Conservation (phyloP, 2,329 filamentous ascomycete genomes). For the Aspergillus unguis region DNA sequence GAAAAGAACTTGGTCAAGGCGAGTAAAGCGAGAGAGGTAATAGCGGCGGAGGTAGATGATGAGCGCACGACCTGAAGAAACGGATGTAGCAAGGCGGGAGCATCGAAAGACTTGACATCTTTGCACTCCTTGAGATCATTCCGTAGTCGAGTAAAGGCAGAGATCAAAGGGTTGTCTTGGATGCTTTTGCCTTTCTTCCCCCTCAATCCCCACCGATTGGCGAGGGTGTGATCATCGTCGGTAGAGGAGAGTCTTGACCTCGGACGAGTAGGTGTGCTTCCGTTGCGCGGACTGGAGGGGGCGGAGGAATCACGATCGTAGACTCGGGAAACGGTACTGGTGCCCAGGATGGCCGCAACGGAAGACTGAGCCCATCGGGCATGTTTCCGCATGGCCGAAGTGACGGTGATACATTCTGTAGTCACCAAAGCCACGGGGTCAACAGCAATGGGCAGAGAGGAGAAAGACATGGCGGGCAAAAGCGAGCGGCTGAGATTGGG, state of each 20-base stretch:
- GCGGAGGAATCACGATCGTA: conserved; percentile 43
- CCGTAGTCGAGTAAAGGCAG: conserved; percentile 84
- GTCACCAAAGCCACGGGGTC: conserved; percentile 91
- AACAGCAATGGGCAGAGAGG: conserved; percentile 69
- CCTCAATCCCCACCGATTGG: conserved; percentile 86
- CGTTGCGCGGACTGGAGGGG: conserved; percentile 34
- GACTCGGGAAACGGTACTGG: conserved; percentile 51
- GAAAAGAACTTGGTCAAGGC: conserved; percentile 95
- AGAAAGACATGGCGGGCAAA: conserved; percentile 31
- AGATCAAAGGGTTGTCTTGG: conserved; percentile 95
- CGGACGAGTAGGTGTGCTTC: conserved; percentile 20
- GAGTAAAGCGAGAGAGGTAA: conserved; percentile 89
- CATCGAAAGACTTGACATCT: conserved; percentile 88
- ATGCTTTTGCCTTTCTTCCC: conserved; percentile 96
- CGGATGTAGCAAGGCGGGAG: conserved; percentile 81
- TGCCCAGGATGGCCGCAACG: conserved; percentile 90
- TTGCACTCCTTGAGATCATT: conserved; percentile 83
- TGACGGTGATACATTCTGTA: conserved; percentile 98
- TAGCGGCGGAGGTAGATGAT: conserved; percentile 91
- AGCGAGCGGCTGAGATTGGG: conserved; percentile 14
- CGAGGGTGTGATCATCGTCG: conserved; percentile 51
- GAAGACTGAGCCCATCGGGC: conserved; percentile 93
- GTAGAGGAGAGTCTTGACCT: conserved; percentile 22
- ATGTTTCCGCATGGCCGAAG: conserved; percentile 96
- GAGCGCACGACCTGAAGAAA: conserved; percentile 96